Conservation (phyloP, 148 eudicot genomes). For the Linanthus parryae region DNA sequence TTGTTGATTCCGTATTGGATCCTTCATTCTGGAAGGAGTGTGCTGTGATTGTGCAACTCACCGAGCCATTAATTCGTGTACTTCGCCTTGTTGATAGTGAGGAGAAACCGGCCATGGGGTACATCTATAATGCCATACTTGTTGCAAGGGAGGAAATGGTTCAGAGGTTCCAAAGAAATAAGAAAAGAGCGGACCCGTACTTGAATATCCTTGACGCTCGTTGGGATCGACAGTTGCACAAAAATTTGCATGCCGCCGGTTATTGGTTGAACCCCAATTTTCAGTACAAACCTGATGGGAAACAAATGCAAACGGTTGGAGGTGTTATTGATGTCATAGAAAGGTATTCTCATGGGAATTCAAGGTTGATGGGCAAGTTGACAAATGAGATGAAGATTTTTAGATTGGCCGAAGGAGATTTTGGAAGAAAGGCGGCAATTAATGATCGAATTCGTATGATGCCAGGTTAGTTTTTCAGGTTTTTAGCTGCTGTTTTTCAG, state of each 20-base stretch:
- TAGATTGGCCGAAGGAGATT: no score
- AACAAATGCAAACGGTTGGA: neutral
- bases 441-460: neutral
- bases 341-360: slow-evolving; percentile 1
- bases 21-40: neutral
- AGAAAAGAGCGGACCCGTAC: neutral
- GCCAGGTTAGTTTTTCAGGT: neutral
- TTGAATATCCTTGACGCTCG: slow-evolving; percentile 1
- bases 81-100: slow-evolving; percentile 8
- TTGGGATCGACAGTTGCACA: neutral
- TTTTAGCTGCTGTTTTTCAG: no score
- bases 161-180: neutral
- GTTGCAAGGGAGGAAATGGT: neutral
- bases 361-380: neutral
- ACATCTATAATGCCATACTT: slow-evolving; percentile 6
- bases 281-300: neutral
- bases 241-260: slow-evolving; percentile 1
- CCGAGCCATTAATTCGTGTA: neutral
- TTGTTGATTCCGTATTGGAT: neutral
- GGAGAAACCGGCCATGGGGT: slow-evolving; percentile 9
- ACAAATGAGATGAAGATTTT: neutral
- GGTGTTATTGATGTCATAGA: neutral
- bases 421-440: neutral
- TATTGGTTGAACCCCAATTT: neutral
- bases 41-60: neutral